phyloP scores from a whole-genome alignment of 2,329 filamentous ascomycete genomes.

The Apiospora arundinis region DNA sequence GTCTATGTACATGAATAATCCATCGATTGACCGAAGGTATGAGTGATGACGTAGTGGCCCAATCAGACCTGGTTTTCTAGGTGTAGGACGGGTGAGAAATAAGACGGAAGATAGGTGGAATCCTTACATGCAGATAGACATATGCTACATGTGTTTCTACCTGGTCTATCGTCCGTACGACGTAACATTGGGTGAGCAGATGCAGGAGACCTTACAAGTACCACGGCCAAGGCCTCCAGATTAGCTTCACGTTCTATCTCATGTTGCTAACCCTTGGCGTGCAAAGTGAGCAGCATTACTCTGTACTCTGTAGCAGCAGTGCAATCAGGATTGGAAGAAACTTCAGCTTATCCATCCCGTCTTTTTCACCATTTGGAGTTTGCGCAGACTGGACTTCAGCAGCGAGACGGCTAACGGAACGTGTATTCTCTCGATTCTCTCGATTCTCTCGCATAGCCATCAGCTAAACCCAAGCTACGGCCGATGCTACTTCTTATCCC shows the following conservation, averaged over 20 bases:
- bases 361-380: neutral
- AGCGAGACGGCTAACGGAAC: too few species aligned
- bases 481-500: neutral
- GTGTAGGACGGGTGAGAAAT: neutral
- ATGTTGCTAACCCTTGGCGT: neutral
- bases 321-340: neutral
- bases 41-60: neutral
- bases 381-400: too few species aligned
- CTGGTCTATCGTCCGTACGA: neutral
- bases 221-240: neutral
- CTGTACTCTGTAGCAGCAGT: neutral
- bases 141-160: too few species aligned
- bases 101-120: too few species aligned
- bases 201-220: neutral
- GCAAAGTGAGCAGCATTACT: neutral
- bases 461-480: neutral
- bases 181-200: neutral
- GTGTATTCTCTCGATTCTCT: too few species aligned
- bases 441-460: too few species aligned
- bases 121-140: neutral
- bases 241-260: neutral
- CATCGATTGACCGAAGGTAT: neutral
- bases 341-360: neutral
- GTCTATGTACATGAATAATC: neutral
- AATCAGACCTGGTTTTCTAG: neutral